Conservation (phyloP, 2,329 filamentous ascomycete genomes). For the Epichloe gansuensis region DNA sequence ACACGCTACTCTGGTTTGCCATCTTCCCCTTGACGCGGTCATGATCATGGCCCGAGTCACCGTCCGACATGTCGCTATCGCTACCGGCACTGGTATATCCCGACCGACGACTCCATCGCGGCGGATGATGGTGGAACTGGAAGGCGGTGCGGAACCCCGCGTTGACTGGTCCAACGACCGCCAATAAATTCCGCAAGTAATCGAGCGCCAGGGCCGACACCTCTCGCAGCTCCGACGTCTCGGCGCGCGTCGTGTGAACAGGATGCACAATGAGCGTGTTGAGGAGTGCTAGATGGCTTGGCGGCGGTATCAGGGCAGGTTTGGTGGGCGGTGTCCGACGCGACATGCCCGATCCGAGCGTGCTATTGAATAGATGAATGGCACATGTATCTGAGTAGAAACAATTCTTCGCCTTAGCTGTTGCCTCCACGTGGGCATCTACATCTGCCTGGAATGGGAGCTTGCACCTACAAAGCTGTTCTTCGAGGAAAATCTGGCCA, state of each 20-base stretch:
- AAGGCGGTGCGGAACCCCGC: constrained; percentile 62
- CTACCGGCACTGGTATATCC: constrained; percentile 29
- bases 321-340: constrained; percentile 15
- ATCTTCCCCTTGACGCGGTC: constrained; percentile 45
- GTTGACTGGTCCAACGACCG: constrained; percentile 54
- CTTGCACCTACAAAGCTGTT: constrained; percentile 47
- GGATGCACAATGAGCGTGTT: constrained; percentile 76
- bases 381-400: constrained; percentile 25
- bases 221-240: constrained; percentile 44
- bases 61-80: constrained; percentile 28
- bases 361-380: constrained; percentile 49
- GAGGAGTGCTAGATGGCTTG: constrained; percentile 63
- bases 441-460: background rate
- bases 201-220: constrained; percentile 54
- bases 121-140: constrained; percentile 38
- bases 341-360: constrained; percentile 42
- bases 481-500: constrained; percentile 61
- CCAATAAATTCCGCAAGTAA: constrained; percentile 56
- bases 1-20: constrained; percentile 54
- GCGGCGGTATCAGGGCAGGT: constrained; percentile 51
- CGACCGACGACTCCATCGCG: constrained; percentile 18
- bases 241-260: constrained; percentile 58
- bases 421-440: background rate
- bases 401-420: background rate
- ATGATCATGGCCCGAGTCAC: constrained; percentile 31